phyloP scores from a whole-genome alignment of 495 filamentous ascomycete genomes.

The Tricharina praecox region DNA sequence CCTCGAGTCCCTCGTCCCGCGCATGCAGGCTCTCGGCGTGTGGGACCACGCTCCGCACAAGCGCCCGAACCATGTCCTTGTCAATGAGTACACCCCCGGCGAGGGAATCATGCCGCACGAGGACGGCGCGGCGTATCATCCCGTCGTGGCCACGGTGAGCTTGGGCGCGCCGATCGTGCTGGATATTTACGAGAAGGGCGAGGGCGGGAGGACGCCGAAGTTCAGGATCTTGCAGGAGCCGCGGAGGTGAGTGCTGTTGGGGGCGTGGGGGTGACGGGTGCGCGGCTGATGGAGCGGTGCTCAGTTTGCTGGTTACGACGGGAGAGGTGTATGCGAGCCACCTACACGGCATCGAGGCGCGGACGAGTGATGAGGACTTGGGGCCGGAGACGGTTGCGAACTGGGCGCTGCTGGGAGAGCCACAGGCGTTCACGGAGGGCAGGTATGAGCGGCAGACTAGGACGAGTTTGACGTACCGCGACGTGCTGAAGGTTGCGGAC shows the following conservation, averaged over 20 bases:
- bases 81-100: constrained; percentile 79
- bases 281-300: no score
- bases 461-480: constrained; percentile 79
- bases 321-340: constrained; percentile 50
- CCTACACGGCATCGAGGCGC: constrained; percentile 60
- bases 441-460: constrained; percentile 46
- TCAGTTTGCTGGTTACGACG: constrained; percentile 53
- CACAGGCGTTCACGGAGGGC: constrained; percentile 39
- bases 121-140: constrained; percentile 73
- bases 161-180: constrained; percentile 61
- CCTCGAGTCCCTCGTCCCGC: constrained; percentile 49
- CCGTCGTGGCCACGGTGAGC: constrained; percentile 78
- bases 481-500: constrained; percentile 74
- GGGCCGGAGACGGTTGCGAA: constrained; percentile 53
- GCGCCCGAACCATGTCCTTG: constrained; percentile 73
- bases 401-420: constrained; percentile 59
- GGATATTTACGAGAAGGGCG: constrained; percentile 46
- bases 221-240: constrained; percentile 76
- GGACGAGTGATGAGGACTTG: constrained; percentile 42
- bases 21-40: constrained; percentile 42
- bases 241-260: constrained; percentile 36
- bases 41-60: constrained; percentile 57
- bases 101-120: constrained; percentile 96
- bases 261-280: no score
- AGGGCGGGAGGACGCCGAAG: constrained; percentile 27